These are phyloP conservation scores for Phytopythium kandeliae DNA, from an alignment of 352 stramenopile genomes.

Conservation along the genomic window DNA sequence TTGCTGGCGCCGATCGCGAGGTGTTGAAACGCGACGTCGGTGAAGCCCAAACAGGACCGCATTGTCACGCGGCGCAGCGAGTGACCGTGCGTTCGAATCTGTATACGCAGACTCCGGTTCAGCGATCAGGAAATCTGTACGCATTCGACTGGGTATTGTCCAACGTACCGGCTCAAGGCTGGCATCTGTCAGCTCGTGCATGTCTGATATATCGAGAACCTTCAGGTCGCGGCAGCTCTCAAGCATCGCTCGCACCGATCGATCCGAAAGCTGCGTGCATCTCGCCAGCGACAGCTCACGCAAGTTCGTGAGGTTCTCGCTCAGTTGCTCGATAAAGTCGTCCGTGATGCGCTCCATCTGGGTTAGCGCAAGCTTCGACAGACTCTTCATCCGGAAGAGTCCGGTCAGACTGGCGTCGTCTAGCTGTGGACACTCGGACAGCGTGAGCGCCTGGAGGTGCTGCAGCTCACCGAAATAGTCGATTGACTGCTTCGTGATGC, in stretches of 20 bases:
- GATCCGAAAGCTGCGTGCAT: conserved; percentile 64
- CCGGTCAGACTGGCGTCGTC: conserved; percentile 50
- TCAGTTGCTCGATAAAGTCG: conserved; percentile 43
- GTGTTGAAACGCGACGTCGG: conserved; percentile 49
- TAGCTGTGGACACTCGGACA: conserved; percentile 78
- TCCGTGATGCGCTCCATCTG: conserved; percentile 76
- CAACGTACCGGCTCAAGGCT: conserved; percentile 49
- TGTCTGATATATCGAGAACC: conserved; percentile 59
- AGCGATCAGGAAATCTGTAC: conserved; percentile 1
- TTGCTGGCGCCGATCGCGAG: conserved; percentile 47
- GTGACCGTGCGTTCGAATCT: conserved; percentile 49
- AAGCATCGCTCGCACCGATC: conserved; percentile 32
- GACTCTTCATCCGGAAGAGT: conserved; percentile 50
- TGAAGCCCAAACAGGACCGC: conserved; percentile 54
- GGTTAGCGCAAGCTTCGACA: conserved; percentile 65
- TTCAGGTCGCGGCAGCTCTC: conserved; percentile 56
- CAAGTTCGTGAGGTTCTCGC: conserved; percentile 34
- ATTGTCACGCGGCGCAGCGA: conserved; percentile 49
- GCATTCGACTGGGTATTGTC: too few species aligned
- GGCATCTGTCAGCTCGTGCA: conserved; percentile 60
- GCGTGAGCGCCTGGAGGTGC: conserved; percentile 52
- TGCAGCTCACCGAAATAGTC: conserved; percentile 67
- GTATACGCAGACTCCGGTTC: not conserved
- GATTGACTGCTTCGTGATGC: conserved; percentile 70
- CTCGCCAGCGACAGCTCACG: conserved; percentile 66